A percentile compares a stretch with the other conserved stretches of the same genome.
Conservation (phyloP, 2,329 filamentous ascomycete species). For the Neurospora sp. region DNA sequence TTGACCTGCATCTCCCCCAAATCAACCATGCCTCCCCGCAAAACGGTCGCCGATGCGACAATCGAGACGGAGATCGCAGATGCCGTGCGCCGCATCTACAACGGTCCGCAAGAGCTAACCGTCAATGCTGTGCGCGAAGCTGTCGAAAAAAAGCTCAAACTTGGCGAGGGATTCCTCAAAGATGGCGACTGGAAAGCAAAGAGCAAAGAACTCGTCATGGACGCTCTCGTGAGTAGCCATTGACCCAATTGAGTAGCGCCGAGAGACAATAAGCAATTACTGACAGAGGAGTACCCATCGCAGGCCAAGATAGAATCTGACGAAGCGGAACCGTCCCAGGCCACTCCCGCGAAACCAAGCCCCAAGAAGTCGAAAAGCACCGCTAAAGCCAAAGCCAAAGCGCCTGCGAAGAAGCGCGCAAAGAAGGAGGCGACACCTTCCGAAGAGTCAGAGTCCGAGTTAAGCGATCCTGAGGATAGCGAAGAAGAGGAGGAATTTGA, state of each 20-base stretch:
- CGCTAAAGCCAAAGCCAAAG: constrained; percentile 16
- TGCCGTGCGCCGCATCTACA: constrained; percentile 37
- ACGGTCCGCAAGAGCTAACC: constrained; percentile 34
- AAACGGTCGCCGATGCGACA: constrained; percentile 16
- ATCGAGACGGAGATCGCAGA: constrained; percentile 37
- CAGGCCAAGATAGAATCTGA: constrained; percentile 8
- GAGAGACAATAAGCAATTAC: background rate
- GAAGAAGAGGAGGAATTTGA: constrained; percentile 12
- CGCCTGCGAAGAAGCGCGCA: constrained; percentile 9
- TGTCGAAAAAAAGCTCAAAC: constrained; percentile 37
- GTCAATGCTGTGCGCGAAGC: constrained; percentile 48
- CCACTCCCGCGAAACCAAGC: constrained; percentile 3
- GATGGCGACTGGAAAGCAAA: constrained; percentile 43
- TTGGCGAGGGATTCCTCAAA: constrained; percentile 43
- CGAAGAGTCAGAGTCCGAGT: constrained; percentile 5
- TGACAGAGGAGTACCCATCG: constrained; percentile 1
- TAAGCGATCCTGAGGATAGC: constrained; percentile 1
- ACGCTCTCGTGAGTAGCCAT: constrained; percentile 37
- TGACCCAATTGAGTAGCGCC: background rate
- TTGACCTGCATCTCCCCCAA: background rate
- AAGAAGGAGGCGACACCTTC: constrained; percentile 13
- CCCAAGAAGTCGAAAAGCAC: constrained; percentile 8
- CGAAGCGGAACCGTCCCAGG: constrained; percentile 11
- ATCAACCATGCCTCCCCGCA: background rate
- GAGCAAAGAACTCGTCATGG: constrained; percentile 49